Conservation (phyloP, 441 rosid species). For the Dalechampia spathulata region DNA sequence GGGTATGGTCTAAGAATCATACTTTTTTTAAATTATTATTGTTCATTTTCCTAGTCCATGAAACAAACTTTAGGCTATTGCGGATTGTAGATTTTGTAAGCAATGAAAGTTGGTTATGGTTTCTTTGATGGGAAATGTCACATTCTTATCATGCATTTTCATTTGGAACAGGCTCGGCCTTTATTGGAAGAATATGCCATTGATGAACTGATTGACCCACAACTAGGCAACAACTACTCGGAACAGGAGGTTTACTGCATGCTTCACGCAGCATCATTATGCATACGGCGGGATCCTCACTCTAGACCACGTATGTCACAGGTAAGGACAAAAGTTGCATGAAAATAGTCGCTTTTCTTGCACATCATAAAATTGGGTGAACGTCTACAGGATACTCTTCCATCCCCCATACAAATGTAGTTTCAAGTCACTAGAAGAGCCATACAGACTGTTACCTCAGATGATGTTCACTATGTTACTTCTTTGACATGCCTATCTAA, state of each 20-base stretch:
- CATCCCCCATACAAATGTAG: no score
- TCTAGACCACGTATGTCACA: constrained; percentile 97
- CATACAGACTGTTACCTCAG: no score
- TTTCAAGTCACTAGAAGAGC: no score
- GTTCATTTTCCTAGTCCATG: not conserved
- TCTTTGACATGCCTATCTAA: no score
- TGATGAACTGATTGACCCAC: constrained; percentile 71
- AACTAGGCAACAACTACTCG: constrained; percentile 43
- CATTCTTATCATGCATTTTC: constrained; percentile 11
- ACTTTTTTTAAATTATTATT: no score
- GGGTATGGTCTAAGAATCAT: constrained; percentile 49
- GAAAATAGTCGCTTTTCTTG: no score
- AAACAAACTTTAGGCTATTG: not conserved
- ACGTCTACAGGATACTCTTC: no score
- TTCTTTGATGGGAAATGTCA: not conserved
- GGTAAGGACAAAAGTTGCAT: constrained; percentile 38
- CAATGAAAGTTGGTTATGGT: not conserved
- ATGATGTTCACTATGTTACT: no score
- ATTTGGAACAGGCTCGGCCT: constrained; percentile 78
- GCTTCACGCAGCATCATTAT: constrained; percentile 88
- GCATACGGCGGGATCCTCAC: constrained; percentile 83
- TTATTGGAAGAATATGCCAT: constrained; percentile 74
- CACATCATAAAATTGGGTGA: no score
- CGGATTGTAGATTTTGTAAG: not conserved
- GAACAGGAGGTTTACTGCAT: constrained; percentile 79